These are phyloP conservation scores for Phialemoniopsis sp. DNA, from an alignment of 2,329 filamentous ascomycete species.

Conservation along the genomic window DNA sequence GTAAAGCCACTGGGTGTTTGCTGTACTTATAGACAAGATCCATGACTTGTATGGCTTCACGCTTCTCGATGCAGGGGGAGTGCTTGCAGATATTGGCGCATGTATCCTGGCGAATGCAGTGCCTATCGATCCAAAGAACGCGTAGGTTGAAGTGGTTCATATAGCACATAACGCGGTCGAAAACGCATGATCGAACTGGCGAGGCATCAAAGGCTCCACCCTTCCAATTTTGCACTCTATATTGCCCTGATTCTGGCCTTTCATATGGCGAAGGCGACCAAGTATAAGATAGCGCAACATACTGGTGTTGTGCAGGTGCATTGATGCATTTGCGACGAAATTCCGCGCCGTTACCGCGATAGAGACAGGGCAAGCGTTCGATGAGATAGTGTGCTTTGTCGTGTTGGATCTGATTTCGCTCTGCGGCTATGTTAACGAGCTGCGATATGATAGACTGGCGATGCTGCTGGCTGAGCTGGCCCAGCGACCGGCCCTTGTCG, in stretches of 20 bases:
- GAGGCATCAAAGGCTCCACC: slow-evolving; percentile 6
- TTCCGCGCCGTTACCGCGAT: background rate
- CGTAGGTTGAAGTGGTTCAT: slow-evolving; percentile 13
- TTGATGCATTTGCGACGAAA: slow-evolving; percentile 6
- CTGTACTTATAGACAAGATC: slow-evolving; percentile 24
- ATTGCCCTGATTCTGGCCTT: slow-evolving; percentile 7
- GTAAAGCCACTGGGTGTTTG: slow-evolving; percentile 20
- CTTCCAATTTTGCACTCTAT: slow-evolving; percentile 9
- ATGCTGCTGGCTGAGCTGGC: slow-evolving; percentile 8
- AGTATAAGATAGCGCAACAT: slow-evolving; percentile 17
- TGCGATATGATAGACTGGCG: slow-evolving; percentile 9
- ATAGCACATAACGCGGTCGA: slow-evolving; percentile 15
- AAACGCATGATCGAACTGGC: slow-evolving; percentile 15
- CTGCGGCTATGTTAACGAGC: slow-evolving; percentile 9
- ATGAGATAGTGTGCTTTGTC: slow-evolving; percentile 6
- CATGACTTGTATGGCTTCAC: slow-evolving; percentile 21
- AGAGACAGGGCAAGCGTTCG: slow-evolving; percentile 5
- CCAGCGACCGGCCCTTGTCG: slow-evolving; percentile 8
- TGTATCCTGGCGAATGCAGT: slow-evolving; percentile 18
- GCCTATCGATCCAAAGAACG: slow-evolving; percentile 22
- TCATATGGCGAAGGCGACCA: slow-evolving; percentile 13
- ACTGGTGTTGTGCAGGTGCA: slow-evolving; percentile 5
- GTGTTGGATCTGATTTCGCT: slow-evolving; percentile 8
- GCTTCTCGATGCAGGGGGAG: slow-evolving; percentile 14
- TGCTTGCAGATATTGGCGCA: slow-evolving; percentile 13